phyloP scores from a whole-genome alignment of 2,329 filamentous ascomycete genomes.

The Claviceps purpurea region DNA sequence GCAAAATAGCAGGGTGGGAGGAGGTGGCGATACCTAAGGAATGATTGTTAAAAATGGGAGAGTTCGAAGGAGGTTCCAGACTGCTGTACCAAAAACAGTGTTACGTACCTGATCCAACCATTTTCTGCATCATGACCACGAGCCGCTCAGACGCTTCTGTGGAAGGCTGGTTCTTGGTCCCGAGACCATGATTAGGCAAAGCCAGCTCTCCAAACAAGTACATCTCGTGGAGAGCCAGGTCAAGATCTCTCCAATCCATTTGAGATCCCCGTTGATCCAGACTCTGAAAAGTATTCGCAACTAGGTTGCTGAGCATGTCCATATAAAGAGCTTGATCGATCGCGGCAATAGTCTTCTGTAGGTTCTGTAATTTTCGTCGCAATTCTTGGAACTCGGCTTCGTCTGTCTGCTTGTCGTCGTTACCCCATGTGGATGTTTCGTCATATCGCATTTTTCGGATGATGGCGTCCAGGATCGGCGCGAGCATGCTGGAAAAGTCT shows the following conservation, averaged over 20 bases:
- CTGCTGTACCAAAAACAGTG: background rate
- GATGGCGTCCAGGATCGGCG: slow-evolving; percentile 80
- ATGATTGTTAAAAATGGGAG: background rate
- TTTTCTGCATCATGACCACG: slow-evolving; percentile 84
- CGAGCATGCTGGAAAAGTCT: slow-evolving; percentile 69
- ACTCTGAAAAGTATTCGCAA: slow-evolving; percentile 77
- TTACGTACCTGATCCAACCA: slow-evolving; percentile 75
- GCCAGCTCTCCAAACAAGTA: slow-evolving; percentile 89
- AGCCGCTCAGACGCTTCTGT: slow-evolving; percentile 68
- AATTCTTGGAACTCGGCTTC: slow-evolving; percentile 96
- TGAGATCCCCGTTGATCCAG: slow-evolving; percentile 59
- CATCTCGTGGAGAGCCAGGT: slow-evolving; percentile 90
- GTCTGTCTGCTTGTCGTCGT: slow-evolving; percentile 88
- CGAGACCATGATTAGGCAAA: slow-evolving; percentile 77
- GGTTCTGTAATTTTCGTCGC: slow-evolving; percentile 72
- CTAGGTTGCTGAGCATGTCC: slow-evolving; percentile 72
- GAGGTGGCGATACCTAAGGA: slow-evolving; percentile 64
- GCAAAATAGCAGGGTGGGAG: slow-evolving; percentile 77
- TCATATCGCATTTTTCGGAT: slow-evolving; percentile 96
- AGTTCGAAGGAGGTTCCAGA: background rate
- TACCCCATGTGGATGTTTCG: slow-evolving; percentile 84
- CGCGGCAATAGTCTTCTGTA: slow-evolving; percentile 85
- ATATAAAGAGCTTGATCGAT: slow-evolving; percentile 84
- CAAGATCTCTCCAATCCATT: slow-evolving; percentile 89
- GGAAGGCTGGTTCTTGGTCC: slow-evolving; percentile 70